phyloP scores from a whole-genome alignment of 1,284 basidiomycete genomes.

The Ustilago crameri region DNA sequence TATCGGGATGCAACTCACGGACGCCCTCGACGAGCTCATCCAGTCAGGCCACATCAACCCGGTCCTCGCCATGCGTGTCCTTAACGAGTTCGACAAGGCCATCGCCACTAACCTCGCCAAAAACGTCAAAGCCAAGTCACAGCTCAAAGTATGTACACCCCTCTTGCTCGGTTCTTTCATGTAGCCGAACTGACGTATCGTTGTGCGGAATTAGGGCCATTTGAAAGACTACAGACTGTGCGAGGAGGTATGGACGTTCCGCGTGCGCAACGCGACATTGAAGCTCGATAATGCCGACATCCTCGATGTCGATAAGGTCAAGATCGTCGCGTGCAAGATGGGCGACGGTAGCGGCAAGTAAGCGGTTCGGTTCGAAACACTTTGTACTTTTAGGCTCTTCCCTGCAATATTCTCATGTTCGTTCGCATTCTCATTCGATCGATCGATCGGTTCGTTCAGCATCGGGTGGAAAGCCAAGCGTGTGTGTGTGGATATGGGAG shows the following conservation, averaged over 20 bases:
- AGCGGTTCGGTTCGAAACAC: neutral
- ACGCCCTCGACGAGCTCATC: constrained; percentile 97
- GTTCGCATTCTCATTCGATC: too few species aligned
- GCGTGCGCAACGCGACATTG: constrained; percentile 62
- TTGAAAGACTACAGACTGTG: constrained; percentile 65
- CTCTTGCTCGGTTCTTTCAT: neutral
- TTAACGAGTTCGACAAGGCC: constrained; percentile 72
- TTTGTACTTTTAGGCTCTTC: too few species aligned
- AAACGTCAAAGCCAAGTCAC: constrained; percentile 64
- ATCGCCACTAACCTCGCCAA: constrained; percentile 64
- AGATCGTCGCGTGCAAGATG: constrained; percentile 68
- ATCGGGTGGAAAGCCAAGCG: too few species aligned
- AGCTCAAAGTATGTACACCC: constrained; percentile 55
- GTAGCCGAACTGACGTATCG: neutral
- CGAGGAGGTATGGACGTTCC: constrained; percentile 68
- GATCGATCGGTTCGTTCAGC: too few species aligned
- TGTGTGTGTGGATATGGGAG: too few species aligned
- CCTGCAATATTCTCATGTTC: too few species aligned
- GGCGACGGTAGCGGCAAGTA: constrained; percentile 44
- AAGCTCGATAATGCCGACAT: constrained; percentile 66
- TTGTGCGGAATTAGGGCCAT: constrained; percentile 51
- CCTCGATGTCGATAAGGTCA: constrained; percentile 60
- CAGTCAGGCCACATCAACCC: constrained; percentile 96
- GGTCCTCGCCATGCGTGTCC: constrained; percentile 94
- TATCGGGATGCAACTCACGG: constrained; percentile 96